A percentile compares a stretch with the other conserved stretches of the same genome.
Conservation (phyloP, 495 filamentous ascomycete genomes). For the Penicillium odoratum region DNA sequence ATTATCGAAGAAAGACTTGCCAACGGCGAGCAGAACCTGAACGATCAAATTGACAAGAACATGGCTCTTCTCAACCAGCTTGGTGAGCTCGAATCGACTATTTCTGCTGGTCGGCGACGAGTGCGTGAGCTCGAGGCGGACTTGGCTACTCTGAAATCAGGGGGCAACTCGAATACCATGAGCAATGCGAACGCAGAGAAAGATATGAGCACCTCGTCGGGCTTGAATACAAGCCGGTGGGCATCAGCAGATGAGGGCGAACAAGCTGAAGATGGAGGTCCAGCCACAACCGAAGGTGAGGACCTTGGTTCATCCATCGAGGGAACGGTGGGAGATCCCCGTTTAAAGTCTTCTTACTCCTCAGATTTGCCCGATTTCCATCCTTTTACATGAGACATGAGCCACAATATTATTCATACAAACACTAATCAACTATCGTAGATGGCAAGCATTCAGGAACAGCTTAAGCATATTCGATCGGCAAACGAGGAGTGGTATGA, state of each 20-base stretch:
- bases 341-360: conserved; percentile 36
- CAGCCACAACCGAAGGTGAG: conserved; percentile 50
- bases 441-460: conserved; percentile 55
- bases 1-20: conserved; percentile 38
- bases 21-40: conserved; percentile 40
- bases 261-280: conserved; percentile 35
- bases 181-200: conserved; percentile 11
- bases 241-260: conserved; percentile 37
- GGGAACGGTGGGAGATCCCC: conserved; percentile 55
- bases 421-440: conserved; percentile 29
- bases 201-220: conserved; percentile 27
- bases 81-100: conserved; percentile 40
- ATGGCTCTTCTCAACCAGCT: conserved; percentile 48
- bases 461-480: conserved; percentile 50
- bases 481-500: conserved; percentile 49
- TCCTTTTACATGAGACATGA: conserved; percentile 35
- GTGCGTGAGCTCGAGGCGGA: conserved; percentile 50
- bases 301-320: conserved; percentile 54
- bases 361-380: conserved; percentile 37
- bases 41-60: conserved; percentile 52
- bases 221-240: conserved; percentile 45
- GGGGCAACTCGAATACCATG: background rate
- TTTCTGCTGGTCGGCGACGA: conserved; percentile 40
- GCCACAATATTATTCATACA: conserved; percentile 19
- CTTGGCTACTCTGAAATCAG: conserved; percentile 38